Evolutionary conservation across 805 yeast species (phyloP).

Genomic region (Wickerhamomyces canadensis): DNA sequence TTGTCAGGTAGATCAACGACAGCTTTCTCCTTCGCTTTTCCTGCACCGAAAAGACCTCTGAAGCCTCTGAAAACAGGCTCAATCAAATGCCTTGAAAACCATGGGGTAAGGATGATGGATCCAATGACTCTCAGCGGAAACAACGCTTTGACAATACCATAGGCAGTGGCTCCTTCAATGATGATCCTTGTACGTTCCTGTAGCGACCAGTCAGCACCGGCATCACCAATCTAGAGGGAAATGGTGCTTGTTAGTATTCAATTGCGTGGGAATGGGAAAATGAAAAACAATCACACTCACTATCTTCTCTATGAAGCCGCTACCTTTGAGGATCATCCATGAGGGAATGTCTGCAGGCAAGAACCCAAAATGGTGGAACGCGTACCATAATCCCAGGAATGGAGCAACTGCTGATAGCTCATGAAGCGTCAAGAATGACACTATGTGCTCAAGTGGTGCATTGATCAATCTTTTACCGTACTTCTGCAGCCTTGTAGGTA

Average conservation of each 20-base stretch:
- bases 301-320: constrained; percentile 48
- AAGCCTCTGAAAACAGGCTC: constrained; percentile 33
- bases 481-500: constrained; percentile 47
- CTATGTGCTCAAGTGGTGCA: constrained; percentile 56
- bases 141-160: constrained; percentile 57
- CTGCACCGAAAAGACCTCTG: constrained; percentile 11
- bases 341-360: constrained; percentile 52
- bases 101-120: constrained; percentile 50
- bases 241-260: constrained; percentile 19
- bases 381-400: constrained; percentile 60
- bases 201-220: constrained; percentile 28
- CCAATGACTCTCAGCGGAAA: constrained; percentile 49
- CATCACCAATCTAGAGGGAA: constrained; percentile 19
- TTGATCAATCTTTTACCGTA: constrained; percentile 43
- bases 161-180: constrained; percentile 72
- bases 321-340: constrained; percentile 57
- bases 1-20: background rate
- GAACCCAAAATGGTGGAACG: constrained; percentile 49
- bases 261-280: too few relatives aligned
- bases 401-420: constrained; percentile 75
- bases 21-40: constrained; percentile 1
- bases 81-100: constrained; percentile 46
- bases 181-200: constrained; percentile 50
- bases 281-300: constrained; percentile 33
- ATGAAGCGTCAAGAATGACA: constrained; percentile 63